Conservation (phyloP, 2,329 filamentous ascomycete genomes). For the Teratosphaeriaceae sp. region DNA sequence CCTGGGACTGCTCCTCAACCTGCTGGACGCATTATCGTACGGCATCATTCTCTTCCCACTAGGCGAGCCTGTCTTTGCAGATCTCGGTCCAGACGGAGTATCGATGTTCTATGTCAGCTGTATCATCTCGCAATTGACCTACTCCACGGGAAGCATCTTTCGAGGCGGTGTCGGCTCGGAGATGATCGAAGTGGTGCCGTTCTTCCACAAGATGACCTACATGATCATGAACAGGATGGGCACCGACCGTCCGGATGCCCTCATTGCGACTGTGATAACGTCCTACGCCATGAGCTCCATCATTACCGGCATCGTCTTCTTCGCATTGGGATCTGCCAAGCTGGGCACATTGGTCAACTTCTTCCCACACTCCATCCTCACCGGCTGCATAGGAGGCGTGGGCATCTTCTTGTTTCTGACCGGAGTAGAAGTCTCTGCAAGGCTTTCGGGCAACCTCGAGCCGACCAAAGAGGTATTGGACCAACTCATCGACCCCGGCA, state of each 20-base stretch:
- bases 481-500: conserved; percentile 66
- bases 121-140: conserved; percentile 86
- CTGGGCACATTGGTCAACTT: conserved; percentile 93
- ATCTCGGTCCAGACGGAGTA: conserved; percentile 85
- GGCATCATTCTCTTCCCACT: conserved; percentile 87
- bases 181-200: conserved; percentile 97
- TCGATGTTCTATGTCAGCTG: conserved; percentile 99
- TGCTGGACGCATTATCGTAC: conserved; percentile 91
- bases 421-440: conserved; percentile 86
- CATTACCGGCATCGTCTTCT: conserved; percentile 86
- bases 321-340: conserved; percentile 77
- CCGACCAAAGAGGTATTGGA: conserved; percentile 72
- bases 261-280: conserved; percentile 90
- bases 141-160: conserved; percentile 84
- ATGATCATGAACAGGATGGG: conserved; percentile 76
- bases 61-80: conserved; percentile 75
- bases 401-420: conserved; percentile 92
- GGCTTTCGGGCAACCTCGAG: conserved; percentile 75
- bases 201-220: conserved; percentile 97
- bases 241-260: conserved; percentile 70
- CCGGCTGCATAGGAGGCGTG: conserved; percentile 94
- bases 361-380: conserved; percentile 91
- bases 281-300: conserved; percentile 87
- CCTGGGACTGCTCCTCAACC: conserved; percentile 81
- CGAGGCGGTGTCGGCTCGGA: conserved; percentile 89